Evolutionary conservation across 2,329 filamentous ascomycete species (phyloP).

Genomic region (Fusarium subglutinans): DNA sequence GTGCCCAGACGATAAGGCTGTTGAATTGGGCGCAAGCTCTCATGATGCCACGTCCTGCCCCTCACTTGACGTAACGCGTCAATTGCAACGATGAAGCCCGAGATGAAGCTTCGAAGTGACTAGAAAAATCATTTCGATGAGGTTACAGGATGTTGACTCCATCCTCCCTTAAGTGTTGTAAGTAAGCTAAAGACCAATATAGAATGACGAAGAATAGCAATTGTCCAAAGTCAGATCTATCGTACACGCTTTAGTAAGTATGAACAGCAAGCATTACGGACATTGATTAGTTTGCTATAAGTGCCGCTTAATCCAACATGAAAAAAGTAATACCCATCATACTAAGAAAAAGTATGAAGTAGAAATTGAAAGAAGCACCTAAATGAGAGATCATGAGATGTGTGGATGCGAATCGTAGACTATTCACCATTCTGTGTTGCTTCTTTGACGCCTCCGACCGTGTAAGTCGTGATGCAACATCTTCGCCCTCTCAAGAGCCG

Average conservation of each 20-base stretch:
- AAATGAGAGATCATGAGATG: neutral
- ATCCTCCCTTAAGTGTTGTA: too few species aligned
- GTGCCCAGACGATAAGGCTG: neutral
- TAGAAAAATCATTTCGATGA: neutral
- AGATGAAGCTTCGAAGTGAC: neutral
- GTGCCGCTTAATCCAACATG: neutral
- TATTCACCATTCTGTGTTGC: constrained; percentile 2
- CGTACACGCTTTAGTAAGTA: neutral
- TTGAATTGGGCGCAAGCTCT: neutral
- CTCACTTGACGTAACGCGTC: constrained; percentile 35
- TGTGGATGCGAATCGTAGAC: neutral
- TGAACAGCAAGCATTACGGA: neutral
- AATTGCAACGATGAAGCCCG: neutral
- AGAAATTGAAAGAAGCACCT: neutral
- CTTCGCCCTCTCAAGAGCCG: neutral
- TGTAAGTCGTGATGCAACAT: constrained; percentile 41
- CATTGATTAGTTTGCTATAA: neutral
- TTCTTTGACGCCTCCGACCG: constrained; percentile 38
- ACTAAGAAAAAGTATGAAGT: neutral
- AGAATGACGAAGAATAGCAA: neutral
- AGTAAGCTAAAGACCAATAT: too few species aligned
- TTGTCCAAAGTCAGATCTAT: neutral
- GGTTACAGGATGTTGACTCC: too few species aligned
- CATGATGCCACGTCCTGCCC: constrained; percentile 24
- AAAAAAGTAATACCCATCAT: neutral